phyloP scores from a whole-genome alignment of 371 early-diverging fungal species.

The Mortierella sp. region DNA sequence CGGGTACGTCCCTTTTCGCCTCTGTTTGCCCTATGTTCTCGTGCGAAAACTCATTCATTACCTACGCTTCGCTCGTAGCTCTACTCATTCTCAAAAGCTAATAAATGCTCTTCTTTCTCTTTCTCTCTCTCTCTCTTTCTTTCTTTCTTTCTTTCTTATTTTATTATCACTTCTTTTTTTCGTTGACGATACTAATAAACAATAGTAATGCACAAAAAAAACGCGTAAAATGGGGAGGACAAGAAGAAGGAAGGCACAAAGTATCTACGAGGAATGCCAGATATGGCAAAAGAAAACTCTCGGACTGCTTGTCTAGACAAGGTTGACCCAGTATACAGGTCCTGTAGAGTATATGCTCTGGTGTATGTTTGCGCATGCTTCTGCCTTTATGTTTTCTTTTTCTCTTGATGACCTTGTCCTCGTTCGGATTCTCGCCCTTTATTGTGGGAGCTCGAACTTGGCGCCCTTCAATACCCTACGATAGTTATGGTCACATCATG shows the following conservation, averaged over 20 bases:
- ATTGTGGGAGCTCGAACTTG: slow-evolving; percentile 83
- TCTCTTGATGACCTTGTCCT: background rate
- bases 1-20: too few species aligned
- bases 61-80: too few species aligned
- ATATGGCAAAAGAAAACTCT: background rate
- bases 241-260: background rate
- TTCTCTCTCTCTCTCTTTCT: background rate
- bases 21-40: too few species aligned
- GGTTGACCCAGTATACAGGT: background rate
- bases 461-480: slow-evolving; percentile 89
- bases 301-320: background rate
- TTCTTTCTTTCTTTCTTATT: background rate
- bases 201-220: background rate
- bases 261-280: background rate
- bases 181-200: background rate
- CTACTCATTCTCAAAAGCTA: too few species aligned
- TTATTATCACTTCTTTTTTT: background rate
- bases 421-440: slow-evolving; percentile 17
- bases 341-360: background rate
- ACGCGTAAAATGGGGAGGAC: background rate
- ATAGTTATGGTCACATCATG: background rate
- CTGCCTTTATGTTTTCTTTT: background rate
- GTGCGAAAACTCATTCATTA: too few species aligned
- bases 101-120: too few species aligned
- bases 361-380: background rate